Conservation (phyloP, 2,329 filamentous ascomycete genomes). For the Escovopsis sp. region DNA sequence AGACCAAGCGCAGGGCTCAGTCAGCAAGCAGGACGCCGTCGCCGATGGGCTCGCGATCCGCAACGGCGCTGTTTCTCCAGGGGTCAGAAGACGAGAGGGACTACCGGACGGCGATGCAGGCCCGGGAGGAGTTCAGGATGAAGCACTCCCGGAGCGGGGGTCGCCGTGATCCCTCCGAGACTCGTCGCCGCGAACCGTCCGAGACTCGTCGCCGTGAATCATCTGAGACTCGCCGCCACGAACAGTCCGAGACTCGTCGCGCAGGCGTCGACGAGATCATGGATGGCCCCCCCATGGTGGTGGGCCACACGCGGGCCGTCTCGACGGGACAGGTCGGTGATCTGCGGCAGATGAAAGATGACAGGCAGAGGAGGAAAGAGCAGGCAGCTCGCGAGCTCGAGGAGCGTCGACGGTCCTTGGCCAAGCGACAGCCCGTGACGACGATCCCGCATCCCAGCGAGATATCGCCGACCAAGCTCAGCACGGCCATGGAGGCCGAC, state of each 20-base stretch:
- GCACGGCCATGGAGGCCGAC: conserved; percentile 26
- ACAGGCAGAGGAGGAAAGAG: conserved; percentile 53
- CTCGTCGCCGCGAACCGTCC: no score
- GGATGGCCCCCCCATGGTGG: no score
- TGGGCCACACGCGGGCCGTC: conserved; percentile 15
- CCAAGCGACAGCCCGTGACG: conserved; percentile 63
- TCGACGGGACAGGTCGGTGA: conserved; percentile 37
- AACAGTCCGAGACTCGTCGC: conserved; percentile 9
- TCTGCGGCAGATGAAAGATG: conserved; percentile 39
- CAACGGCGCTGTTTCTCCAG: conserved; percentile 19
- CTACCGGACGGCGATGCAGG: conserved; percentile 34
- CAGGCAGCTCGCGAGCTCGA: conserved; percentile 73
- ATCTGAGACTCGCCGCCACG: conserved; percentile 20
- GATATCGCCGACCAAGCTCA: conserved; percentile 18
- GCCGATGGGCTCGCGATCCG: conserved; percentile 64
- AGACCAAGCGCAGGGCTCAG: conserved; percentile 40
- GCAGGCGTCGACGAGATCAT: no score
- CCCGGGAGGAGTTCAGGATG: conserved; percentile 39
- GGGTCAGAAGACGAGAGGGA: conserved; percentile 52
- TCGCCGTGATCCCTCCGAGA: conserved; percentile 23
- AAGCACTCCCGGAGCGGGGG: conserved; percentile 38
- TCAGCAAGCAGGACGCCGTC: conserved; percentile 44
- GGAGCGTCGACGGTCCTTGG: conserved; percentile 70
- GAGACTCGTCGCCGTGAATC: no score
- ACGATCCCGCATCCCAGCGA: conserved; percentile 61